Conservation (phyloP, 768 basidiomycete species). For the button mushroom (Agaricus bisporus) region DNA sequence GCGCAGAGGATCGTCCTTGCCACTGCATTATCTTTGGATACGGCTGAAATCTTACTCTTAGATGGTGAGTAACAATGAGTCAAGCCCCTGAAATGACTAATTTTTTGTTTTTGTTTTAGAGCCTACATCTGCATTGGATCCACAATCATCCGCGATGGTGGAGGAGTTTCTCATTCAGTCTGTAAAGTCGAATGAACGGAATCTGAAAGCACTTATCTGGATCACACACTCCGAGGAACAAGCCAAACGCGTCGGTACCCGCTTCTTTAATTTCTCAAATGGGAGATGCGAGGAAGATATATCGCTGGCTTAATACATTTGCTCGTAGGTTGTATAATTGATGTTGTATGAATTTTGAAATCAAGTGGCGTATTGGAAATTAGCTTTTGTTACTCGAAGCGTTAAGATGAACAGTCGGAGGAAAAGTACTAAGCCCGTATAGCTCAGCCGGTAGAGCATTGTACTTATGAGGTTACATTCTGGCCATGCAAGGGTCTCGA, state of each 20-base stretch:
- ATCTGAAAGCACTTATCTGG: constrained; percentile 75
- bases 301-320: neutral
- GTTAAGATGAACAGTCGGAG: neutral
- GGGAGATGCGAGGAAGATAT: constrained; percentile 39
- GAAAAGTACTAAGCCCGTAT: constrained; percentile 33
- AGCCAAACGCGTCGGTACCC: constrained; percentile 64
- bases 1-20: constrained; percentile 79
- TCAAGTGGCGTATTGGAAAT: neutral
- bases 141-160: constrained; percentile 55
- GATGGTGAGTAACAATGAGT: constrained; percentile 50
- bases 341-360: too few relatives aligned
- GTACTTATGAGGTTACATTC: constrained; percentile 48
- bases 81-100: neutral
- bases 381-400: too few relatives aligned
- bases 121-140: constrained; percentile 85
- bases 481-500: constrained; percentile 49
- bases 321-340: neutral
- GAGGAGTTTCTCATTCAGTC: constrained; percentile 55
- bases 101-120: constrained; percentile 50
- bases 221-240: constrained; percentile 87
- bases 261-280: constrained; percentile 47
- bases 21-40: constrained; percentile 62
- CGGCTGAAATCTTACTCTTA: constrained; percentile 72
- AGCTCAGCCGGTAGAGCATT: constrained; percentile 56
- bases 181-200: constrained; percentile 39